Evolutionary conservation across 345 rosid genomes (phyloP), one percentile per base, ranked within the genome.

Genomic region (Physaria fendleri): DNA sequence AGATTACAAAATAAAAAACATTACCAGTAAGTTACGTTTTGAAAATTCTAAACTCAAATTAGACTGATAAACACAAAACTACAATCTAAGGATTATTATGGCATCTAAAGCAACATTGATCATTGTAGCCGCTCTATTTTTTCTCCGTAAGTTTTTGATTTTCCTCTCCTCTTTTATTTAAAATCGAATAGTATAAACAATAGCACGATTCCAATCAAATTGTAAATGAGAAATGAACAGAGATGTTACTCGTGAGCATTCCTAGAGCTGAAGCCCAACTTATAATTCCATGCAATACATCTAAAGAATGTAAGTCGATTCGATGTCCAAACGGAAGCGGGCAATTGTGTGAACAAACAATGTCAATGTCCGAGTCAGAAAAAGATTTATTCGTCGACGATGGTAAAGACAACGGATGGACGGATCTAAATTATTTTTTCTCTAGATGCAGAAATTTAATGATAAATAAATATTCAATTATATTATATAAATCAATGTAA

Each of bases 211-310:
- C 33, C 0, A 42, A 22, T 54, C 5, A 0, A 16, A n/a, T 2
- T 64, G 3, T 54, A 17, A 43, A n/a, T n/a, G n/a, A n/a, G n/a
- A 5, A 12, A 27, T 41, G 35, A 23, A 47, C 33, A 66, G 57
- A 13, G 12, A 8, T 12, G 11, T 37, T 39, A 34, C 47, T 66
- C 33, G 56, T 22, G 43, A 66, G 49, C 39, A 39, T 56, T 27
- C 50, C 64, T 39, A 24, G 43, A 47, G 64, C 6, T 24, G 71
- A 56, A 47, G 42, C 71, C 41, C 71, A 66, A 21, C 21, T 47
- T 42, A 66, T 66, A 9, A 2, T 47, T 56, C 50, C 64, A 28
- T 66, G 64, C 56, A 47, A 35, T 20, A 66, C 50, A 46, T 8
- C 71, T 6, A 12, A 9, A 38, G n/a, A 56, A 11, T 66, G 71